Evolutionary conservation across 345 rosid species (phyloP).

Genomic region (Corchorus capsularis): DNA sequence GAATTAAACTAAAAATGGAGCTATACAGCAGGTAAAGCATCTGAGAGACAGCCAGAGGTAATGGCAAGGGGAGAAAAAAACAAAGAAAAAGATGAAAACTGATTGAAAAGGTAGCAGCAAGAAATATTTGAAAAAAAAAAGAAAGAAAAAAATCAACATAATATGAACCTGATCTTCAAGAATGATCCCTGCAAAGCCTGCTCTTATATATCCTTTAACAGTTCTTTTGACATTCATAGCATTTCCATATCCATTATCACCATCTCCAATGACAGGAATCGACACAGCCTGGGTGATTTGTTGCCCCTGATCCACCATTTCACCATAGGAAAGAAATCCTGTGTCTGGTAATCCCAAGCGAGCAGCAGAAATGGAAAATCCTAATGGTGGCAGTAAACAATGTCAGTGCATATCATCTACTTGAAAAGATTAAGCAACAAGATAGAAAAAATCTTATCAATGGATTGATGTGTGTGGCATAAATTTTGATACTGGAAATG

Average conservation of each 20-base stretch:
- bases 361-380: conserved; percentile 84
- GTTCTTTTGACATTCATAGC: conserved; percentile 90
- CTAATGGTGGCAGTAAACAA: conserved; percentile 38
- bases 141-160: neutral
- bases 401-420: neutral
- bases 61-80: neutral
- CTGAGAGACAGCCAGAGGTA: neutral
- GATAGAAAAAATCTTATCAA: neutral
- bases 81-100: neutral
- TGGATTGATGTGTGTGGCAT: neutral
- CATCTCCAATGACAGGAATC: conserved; percentile 87
- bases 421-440: neutral
- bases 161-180: conserved; percentile 78
- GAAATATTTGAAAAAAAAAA: neutral
- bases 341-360: conserved; percentile 75
- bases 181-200: conserved; percentile 89
- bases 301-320: conserved; percentile 86
- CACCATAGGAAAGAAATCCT: conserved; percentile 79
- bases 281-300: conserved; percentile 74
- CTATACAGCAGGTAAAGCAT: neutral
- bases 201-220: conserved; percentile 70
- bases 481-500: neutral
- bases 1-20: neutral
- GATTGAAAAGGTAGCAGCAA: neutral
- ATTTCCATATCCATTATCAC: conserved; percentile 82